These are phyloP conservation scores for Naganishia sp. DNA, from an alignment of 1,284 basidiomycete genomes.

Conservation along the genomic window DNA sequence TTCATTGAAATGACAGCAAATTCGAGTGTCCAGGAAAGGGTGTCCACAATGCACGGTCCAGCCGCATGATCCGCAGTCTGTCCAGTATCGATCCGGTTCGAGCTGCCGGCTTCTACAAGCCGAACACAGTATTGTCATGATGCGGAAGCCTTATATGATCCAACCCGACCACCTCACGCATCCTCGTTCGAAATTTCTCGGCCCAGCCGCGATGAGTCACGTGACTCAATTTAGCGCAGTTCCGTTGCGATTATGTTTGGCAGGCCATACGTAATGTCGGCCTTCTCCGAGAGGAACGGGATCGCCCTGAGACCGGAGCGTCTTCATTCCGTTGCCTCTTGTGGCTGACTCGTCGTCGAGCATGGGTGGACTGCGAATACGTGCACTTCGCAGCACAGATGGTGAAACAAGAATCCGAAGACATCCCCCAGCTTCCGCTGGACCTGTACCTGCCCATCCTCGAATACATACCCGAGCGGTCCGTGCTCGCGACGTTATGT, in stretches of 20 bases:
- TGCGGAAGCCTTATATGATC: too few species aligned
- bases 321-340: neutral
- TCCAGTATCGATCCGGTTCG: too few species aligned
- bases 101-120: too few species aligned
- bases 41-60: neutral
- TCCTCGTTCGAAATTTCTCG: neutral
- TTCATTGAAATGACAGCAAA: neutral
- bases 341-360: too few species aligned
- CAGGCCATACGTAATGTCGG: constrained; percentile 12
- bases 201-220: neutral
- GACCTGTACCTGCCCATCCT: constrained; percentile 31
- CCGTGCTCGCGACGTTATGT: constrained; percentile 17
- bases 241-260: neutral
- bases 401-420: neutral
- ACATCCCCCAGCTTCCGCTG: constrained; percentile 8
- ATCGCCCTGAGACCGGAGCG: constrained; percentile 4
- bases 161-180: too few species aligned
- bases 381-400: neutral
- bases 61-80: too few species aligned
- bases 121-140: too few species aligned
- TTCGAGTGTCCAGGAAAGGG: neutral
- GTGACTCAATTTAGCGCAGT: constrained; percentile 3
- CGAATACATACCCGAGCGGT: constrained; percentile 8
- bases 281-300: neutral
- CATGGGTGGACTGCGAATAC: neutral